A percentile compares a stretch with the other conserved stretches of the same genome.
phyloP scores from a whole-genome alignment of 1,139 yeast genomes.

The Eremothecium gossypii region DNA sequence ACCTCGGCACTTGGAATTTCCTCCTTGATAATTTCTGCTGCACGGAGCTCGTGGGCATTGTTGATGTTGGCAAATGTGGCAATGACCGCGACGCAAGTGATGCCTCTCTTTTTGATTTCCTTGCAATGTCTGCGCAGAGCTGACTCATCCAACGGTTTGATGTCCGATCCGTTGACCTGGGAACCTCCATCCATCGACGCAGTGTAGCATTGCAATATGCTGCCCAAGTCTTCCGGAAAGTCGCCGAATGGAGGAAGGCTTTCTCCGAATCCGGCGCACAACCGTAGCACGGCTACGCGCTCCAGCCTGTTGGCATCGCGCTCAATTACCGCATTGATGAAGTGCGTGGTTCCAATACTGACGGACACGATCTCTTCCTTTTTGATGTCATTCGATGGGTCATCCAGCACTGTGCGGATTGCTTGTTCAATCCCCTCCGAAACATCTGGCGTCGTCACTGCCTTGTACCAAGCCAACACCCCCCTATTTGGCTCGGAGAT shows the following conservation, averaged over 20 bases:
- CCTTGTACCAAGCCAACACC: slow-evolving; percentile 36
- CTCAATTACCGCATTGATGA: slow-evolving; percentile 39
- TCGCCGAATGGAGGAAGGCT: slow-evolving; percentile 35
- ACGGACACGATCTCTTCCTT: slow-evolving; percentile 31
- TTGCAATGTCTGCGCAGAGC: slow-evolving; percentile 28
- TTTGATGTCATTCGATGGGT: slow-evolving; percentile 11
- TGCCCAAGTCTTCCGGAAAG: slow-evolving; percentile 33
- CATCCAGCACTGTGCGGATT: slow-evolving; percentile 27
- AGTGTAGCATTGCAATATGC: slow-evolving; percentile 29
- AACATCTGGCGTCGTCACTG: slow-evolving; percentile 37
- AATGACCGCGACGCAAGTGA: slow-evolving; percentile 32
- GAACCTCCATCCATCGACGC: slow-evolving; percentile 34
- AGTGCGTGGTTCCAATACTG: slow-evolving; percentile 40
- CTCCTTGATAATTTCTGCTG: slow-evolving; percentile 25
- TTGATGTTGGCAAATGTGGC: slow-evolving; percentile 35
- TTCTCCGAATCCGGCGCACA: slow-evolving; percentile 34
- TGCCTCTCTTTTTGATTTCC: slow-evolving; percentile 27
- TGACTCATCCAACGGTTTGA: slow-evolving; percentile 29
- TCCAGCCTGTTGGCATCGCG: slow-evolving; percentile 34
- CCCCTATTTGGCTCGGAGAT: slow-evolving; percentile 24
- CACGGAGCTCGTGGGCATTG: slow-evolving; percentile 31
- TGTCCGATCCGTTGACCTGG: slow-evolving; percentile 34
- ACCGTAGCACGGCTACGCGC: slow-evolving; percentile 35
- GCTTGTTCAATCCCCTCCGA: slow-evolving; percentile 36
- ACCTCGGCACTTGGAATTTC: slow-evolving; percentile 31